Percentiles rank a stretch among this genome's conserved stretches.
These are phyloP conservation scores for Rhizophora apiculata DNA, from an alignment of 345 rosid genomes.

Conservation along the genomic window DNA sequence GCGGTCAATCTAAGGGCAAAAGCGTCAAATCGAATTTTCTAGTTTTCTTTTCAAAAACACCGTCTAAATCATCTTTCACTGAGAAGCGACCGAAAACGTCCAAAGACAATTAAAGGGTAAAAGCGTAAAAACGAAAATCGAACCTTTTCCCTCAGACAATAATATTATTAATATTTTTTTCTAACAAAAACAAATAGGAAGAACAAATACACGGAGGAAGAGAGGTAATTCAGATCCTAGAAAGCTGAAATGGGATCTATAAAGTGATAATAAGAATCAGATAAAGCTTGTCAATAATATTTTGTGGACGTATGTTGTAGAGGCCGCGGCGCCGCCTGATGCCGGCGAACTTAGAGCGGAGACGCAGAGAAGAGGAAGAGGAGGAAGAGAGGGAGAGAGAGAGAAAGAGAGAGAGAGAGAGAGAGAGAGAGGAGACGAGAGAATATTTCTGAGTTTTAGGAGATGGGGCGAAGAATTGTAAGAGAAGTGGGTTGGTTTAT, in stretches of 20 bases:
- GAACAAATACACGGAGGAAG: neutral
- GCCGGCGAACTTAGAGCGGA: constrained; percentile 11
- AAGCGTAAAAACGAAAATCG: neutral
- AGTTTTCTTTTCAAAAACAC: constrained; percentile 5
- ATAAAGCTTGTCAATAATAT: neutral
- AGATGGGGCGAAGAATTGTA: neutral
- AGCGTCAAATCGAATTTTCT: constrained; percentile 17
- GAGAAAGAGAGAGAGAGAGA: neutral
- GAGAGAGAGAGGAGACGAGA: neutral
- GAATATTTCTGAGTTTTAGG: no score
- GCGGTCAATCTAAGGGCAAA: constrained; percentile 17
- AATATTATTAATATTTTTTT: no score
- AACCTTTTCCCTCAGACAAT: no score
- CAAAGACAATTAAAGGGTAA: neutral
- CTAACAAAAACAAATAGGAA: no score
- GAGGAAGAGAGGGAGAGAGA: neutral
- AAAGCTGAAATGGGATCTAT: neutral
- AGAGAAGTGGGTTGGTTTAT: no score
- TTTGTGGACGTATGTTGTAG: neutral
- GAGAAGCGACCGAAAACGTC: constrained; percentile 19
- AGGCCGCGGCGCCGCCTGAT: constrained; percentile 1
- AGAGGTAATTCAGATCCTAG: no score
- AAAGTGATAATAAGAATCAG: neutral
- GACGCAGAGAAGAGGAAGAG: neutral
- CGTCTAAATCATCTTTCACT: constrained; percentile 13